phyloP scores from a whole-genome alignment of 106 monocot species.

The Iris macrosiphon region DNA sequence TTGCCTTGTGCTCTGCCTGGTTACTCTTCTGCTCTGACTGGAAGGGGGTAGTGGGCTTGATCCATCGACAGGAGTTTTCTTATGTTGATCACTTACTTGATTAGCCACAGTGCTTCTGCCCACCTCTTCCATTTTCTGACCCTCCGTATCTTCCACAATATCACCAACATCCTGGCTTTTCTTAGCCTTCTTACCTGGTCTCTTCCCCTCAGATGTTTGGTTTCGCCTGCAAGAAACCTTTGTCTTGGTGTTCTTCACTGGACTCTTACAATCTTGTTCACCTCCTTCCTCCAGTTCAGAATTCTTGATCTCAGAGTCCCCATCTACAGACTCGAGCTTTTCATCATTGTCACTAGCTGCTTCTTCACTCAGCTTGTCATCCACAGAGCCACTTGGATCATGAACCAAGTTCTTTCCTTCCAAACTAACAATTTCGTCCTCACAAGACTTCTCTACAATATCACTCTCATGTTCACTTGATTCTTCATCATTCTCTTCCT shows the following conservation, averaged over 20 bases:
- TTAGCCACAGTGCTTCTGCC: not conserved
- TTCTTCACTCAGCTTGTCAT: not conserved
- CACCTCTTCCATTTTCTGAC: not conserved
- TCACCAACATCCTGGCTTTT: not conserved
- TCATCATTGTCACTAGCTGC: not conserved
- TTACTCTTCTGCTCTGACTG: no score
- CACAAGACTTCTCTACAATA: constrained; percentile 1
- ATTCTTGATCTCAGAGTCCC: constrained; percentile 9
- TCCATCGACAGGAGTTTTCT: no score
- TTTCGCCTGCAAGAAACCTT: not conserved
- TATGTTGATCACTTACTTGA: no score
- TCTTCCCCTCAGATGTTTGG: not conserved
- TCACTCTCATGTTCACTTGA: constrained; percentile 6
- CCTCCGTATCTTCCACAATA: not conserved
- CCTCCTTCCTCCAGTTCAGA: constrained; percentile 6
- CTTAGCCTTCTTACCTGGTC: constrained; percentile 10
- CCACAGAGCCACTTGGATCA: not conserved
- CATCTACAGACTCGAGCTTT: constrained; percentile 11
- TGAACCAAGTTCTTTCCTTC: not conserved
- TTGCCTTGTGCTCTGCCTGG: no score
- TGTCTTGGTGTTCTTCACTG: no score
- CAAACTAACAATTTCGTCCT: not conserved
- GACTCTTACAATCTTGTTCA: not conserved
- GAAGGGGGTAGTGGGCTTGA: no score
- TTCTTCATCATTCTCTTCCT: constrained; percentile 34